Conservation (phyloP, 345 rosid genomes). For the Cochlearia excelsa region DNA sequence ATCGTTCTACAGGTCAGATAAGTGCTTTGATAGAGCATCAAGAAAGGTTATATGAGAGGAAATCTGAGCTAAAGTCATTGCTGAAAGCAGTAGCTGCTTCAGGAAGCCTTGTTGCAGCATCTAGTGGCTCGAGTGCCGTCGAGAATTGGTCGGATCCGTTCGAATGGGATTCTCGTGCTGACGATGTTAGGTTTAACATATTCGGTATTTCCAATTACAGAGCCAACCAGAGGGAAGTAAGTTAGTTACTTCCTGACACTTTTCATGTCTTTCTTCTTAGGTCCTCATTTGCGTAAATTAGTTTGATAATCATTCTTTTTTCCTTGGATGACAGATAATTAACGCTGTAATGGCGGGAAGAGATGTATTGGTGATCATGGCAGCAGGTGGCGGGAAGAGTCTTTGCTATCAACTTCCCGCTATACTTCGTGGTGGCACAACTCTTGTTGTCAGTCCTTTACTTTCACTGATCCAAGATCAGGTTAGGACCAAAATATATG, state of each 20-base stretch:
- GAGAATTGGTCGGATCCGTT: slow-evolving; percentile 72
- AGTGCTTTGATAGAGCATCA: slow-evolving; percentile 63
- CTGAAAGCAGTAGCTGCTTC: slow-evolving; percentile 51
- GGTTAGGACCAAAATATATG: slow-evolving; percentile 38
- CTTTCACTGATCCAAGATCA: slow-evolving; percentile 95
- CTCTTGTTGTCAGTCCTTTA: slow-evolving; percentile 89
- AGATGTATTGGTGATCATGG: slow-evolving; percentile 92
- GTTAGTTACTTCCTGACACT: slow-evolving; percentile 9
- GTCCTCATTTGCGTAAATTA: not conserved
- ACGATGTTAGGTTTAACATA: slow-evolving; percentile 63
- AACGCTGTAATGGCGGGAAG: slow-evolving; percentile 79
- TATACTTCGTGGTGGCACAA: slow-evolving; percentile 60
- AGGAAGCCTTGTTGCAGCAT: slow-evolving; percentile 35
- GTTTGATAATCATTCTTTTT: not conserved
- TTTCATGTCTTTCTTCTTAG: not conserved
- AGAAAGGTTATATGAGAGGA: slow-evolving; percentile 67
- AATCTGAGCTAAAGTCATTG: slow-evolving; percentile 58
- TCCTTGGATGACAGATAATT: slow-evolving; percentile 48
- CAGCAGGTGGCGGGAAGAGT: slow-evolving; percentile 99
- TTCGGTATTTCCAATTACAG: slow-evolving; percentile 80
- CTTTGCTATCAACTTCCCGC: slow-evolving; percentile 97
- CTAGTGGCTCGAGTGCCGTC: slow-evolving; percentile 28
- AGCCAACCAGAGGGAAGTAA: slow-evolving; percentile 82
- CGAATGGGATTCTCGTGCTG: slow-evolving; percentile 84
- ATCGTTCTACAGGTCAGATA: slow-evolving; percentile 53